Base-by-base conservation (phyloP, 805 yeast species). In the Zygosaccharomyces bisporus region DNA sequence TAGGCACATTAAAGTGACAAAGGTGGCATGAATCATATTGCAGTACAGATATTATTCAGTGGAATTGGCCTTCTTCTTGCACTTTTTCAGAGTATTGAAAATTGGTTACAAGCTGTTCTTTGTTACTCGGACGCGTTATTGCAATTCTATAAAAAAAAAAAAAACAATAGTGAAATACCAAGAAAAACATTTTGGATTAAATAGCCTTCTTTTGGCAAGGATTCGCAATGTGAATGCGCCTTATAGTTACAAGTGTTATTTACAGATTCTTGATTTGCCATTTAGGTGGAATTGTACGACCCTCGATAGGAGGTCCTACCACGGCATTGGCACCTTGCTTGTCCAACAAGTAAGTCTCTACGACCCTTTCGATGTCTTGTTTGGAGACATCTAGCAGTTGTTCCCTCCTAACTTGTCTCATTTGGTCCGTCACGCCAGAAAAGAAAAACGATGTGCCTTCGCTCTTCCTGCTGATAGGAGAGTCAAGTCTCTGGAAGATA, bases 401-500 rank as follows among this genome's bases (percentile, higher is more conserved):
- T 52, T 80, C 83, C 67, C 99, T 81, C 61, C 97, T 77, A 36
- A 67, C 69, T 63, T 91, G 96, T 59, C 82, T 77, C 81, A 85
- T 74, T 25, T 82, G 88, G 54, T 85, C 87, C 25, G 83, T 79
- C 29, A 91, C 74, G 0, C 85, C 89, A 45, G 80, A 77, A 41
- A 76, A 69, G 66, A 90, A 86, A 10, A 71, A 64, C 12, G 75
- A 64, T 53, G 77, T 70, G 9, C 96, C 96, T 64, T 93, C 96
- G 27, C 77, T 74, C 38, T 85, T 76, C 12, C 88, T 82, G 58
- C 90, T 83, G 34, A 78, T 73, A 9, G 99, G 99, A 1, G 96
- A 86, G 68, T 93, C 99, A 12, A 93, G 69, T 45, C 83, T 77
- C 67, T 93, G 99, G 78, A 93, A 93, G 27, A 93, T 79, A 8